phyloP scores from a whole-genome alignment of 78 protist genomes.

The Andalucia godoyi region DNA sequence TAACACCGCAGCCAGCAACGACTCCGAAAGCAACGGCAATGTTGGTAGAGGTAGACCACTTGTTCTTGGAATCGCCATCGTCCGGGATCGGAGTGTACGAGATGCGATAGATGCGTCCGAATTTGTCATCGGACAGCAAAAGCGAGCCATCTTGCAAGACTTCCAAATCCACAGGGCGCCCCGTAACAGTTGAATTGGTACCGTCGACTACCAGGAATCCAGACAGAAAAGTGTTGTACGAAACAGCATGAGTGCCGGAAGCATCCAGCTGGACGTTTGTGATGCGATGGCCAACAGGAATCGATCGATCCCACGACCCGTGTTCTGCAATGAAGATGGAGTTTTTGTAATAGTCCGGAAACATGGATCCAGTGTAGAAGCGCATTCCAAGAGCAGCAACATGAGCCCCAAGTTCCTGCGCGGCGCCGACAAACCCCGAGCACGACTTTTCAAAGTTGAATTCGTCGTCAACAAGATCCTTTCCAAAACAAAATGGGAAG shows the following conservation, averaged over 20 bases:
- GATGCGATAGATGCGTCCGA: neutral
- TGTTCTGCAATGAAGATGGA: neutral
- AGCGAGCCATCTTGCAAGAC: neutral
- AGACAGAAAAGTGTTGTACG: neutral
- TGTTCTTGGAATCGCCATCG: no score
- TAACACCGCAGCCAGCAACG: no score
- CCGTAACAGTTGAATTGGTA: neutral
- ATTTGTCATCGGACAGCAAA: neutral
- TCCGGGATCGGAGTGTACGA: no score
- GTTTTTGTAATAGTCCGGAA: neutral
- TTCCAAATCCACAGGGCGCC: neutral
- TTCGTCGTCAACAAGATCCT: neutral
- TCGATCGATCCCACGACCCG: neutral
- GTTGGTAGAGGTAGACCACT: no score
- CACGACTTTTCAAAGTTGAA: neutral
- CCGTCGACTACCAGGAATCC: neutral
- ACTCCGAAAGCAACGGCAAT: no score
- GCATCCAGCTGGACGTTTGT: neutral
- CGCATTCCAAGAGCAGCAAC: constrained; percentile 3
- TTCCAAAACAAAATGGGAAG: neutral
- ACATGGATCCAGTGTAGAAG: neutral
- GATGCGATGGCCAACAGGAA: neutral
- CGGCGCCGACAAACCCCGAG: neutral
- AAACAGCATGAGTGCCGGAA: neutral
- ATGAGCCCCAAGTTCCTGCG: neutral